phyloP scores from a whole-genome alignment of 1,284 basidiomycete species.

The Phylloboletellus chloephorus region DNA sequence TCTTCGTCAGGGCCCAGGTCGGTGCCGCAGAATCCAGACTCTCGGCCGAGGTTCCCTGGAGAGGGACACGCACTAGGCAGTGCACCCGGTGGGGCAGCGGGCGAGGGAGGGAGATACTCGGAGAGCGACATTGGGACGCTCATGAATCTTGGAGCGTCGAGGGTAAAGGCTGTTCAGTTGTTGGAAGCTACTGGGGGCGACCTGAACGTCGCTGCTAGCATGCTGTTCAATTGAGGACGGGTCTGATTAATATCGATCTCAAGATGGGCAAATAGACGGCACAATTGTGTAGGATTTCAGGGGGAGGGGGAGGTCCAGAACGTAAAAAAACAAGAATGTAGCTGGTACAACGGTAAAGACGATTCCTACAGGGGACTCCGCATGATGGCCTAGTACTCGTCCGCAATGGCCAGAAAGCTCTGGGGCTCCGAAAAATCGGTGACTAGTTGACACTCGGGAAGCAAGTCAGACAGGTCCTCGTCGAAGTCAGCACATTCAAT shows the following conservation, averaged over 20 bases:
- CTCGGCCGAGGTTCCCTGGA: constrained; percentile 50
- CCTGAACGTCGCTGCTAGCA: constrained; percentile 81
- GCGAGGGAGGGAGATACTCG: constrained; percentile 34
- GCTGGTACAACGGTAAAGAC: no score
- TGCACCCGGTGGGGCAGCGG: constrained; percentile 19
- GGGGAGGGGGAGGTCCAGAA: no score
- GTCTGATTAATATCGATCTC: constrained; percentile 1
- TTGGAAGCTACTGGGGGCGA: constrained; percentile 82
- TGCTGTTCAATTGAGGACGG: constrained; percentile 58
- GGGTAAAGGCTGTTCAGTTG: constrained; percentile 71
- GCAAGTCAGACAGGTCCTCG: constrained; percentile 21
- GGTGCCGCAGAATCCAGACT: constrained; percentile 8
- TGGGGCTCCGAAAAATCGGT: constrained; percentile 17
- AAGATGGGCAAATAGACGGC: neutral
- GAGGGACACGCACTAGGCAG: constrained; percentile 50
- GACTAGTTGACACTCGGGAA: constrained; percentile 11
- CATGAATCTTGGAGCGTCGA: constrained; percentile 69
- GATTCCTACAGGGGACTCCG: no score
- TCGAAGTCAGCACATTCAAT: constrained; percentile 17
- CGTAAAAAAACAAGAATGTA: no score
- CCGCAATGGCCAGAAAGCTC: constrained; percentile 20
- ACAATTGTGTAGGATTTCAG: no score
- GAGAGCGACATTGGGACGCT: constrained; percentile 54
- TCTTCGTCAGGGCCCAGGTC: constrained; percentile 12
- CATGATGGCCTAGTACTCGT: no score